A percentile compares a stretch with the other conserved stretches of the same genome.
Evolutionary conservation across 1,284 basidiomycete genomes (phyloP).

Genomic region (Ganoderma meredithae): DNA sequence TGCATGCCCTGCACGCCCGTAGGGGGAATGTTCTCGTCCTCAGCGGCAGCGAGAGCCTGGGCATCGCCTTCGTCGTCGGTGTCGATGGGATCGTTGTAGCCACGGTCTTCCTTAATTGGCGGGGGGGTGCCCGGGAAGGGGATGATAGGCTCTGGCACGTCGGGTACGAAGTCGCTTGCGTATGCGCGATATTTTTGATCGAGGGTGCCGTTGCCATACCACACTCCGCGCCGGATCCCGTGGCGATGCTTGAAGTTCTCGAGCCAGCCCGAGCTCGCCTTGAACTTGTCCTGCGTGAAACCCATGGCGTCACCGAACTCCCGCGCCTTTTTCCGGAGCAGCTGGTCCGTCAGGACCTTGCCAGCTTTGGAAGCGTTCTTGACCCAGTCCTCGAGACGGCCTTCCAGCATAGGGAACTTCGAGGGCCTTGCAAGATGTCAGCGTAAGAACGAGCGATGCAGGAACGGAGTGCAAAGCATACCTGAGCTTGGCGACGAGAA

Average conservation of each 20-base stretch:
- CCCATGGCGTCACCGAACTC: conserved; percentile 66
- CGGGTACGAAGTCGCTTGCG: conserved; percentile 22
- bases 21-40: conserved; percentile 12
- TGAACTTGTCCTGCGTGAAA: conserved; percentile 79
- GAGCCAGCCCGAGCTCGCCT: conserved; percentile 90
- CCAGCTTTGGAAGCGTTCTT: conserved; percentile 47
- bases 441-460: not conserved
- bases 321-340: conserved; percentile 77
- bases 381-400: conserved; percentile 48
- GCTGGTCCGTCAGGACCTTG: conserved; percentile 71
- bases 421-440: conserved; percentile 58
- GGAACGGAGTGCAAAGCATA: conserved; percentile 41
- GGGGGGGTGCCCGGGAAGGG: conserved; percentile 13
- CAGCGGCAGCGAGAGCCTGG: not conserved
- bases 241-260: conserved; percentile 90
- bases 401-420: conserved; percentile 82
- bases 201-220: conserved; percentile 46
- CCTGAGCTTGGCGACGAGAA: conserved; percentile 72
- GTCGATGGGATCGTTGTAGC: conserved; percentile 16
- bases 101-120: conserved; percentile 9
- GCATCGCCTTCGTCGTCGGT: conserved; percentile 17
- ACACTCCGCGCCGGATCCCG: conserved; percentile 72
- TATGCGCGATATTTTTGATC: conserved; percentile 22
- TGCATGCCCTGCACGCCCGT: conserved; percentile 17
- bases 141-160: conserved; percentile 2